Evolutionary conservation across 208 protist genomes (phyloP), one percentile per base, ranked within the genome.

Genomic region (Wallacemonas collosoma): DNA sequence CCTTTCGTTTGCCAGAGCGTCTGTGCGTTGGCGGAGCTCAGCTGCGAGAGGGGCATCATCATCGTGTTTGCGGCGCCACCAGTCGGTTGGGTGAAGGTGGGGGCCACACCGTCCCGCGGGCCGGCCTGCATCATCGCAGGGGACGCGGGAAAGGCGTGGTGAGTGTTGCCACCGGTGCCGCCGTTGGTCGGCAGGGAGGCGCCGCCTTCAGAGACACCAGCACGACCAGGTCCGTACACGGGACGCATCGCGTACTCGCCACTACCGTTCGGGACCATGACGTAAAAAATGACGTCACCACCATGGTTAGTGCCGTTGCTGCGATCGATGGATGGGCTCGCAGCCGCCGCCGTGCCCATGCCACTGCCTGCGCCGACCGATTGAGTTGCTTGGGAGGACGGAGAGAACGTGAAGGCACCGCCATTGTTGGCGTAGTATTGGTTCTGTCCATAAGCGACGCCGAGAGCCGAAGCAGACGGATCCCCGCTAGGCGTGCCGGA

Each of bases 241-340:
- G 54, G 54, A 58, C 54, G 54, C 54, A 58, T 35, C 15, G 54
- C 9, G 15, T 38, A 8, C 54, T 58, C 54, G 17, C 54, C 54
- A 11, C 15, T 38, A 6, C 15, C 54, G 15, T 58, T 58, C 15
- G 54, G 54, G 11, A 58, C 54, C 54, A 58, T 35, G 6, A 58
- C 54, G 17, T 58, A 58, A 17, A 58, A 58, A 11, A 58, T 58
- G 15, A 58, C 54, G 6, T 58, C 54, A 35, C 47, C 47, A 26
- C 26, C 26, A 26, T 26, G 0, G 26, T 26, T 0, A 26, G 26
- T 26, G 26, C 26, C 26, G 26, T 26, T 26, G 26, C 26, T 26
- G 26, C 26, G 26, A 26, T 26, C 26, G 26, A 26, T 26, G 26
- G 26, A 26, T 26, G 26, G 26, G 26, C 26, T 26, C 0, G 26